Evolutionary conservation across 2,329 filamentous ascomycete genomes (phyloP), one percentile per base, ranked within the genome.

Genomic region (Dendryphion nanum): DNA sequence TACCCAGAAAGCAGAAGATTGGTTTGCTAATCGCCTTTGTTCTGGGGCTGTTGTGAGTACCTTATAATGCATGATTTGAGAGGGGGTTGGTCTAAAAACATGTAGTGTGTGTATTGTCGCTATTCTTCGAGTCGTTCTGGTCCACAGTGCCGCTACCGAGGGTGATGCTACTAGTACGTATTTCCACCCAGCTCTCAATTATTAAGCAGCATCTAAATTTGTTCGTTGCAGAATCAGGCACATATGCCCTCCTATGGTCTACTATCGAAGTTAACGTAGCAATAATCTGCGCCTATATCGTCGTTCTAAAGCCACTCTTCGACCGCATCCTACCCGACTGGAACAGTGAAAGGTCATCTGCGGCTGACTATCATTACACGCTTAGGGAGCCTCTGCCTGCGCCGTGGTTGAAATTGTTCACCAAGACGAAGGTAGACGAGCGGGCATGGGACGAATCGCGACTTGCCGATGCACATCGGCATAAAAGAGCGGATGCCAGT

Each of bases 231-330:
- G 60, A 55, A 21, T 63, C 66, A 2, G 67, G 67, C n/a, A 61
- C 64, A 7, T 62, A 64, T 45, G 60, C 66, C 5, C 45, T 70
- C 4, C 59, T 67, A 8, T 72, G 67, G 60, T 68, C 65, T 2
- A 58, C 58, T 2, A 53, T 67, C 28, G 69, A 74, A 51, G 57
- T 66, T 33, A 72, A 72, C 34, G 56, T 69, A 2, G 67, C 68
- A 17, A 70, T 73, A 45, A 62, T 68, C 4, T 73, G 67, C 47
- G 68, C 69, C 8, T 72, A 64, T 2, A 42, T 73, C 14, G 51
- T 71, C 1, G 66, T 69, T 2, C 58, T 73, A 43, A 71, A 70
- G 35, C 68, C 67, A 5, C 51, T 72, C 6, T 41, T 72, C 36
- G 47, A 53, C 6, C 57, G 51, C 13, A 42, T 63, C 30, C 61